Percentiles rank a stretch among this genome's conserved stretches.
phyloP scores from a whole-genome alignment of 176 grass and related monocot species.

The Aechmea fasciata region DNA sequence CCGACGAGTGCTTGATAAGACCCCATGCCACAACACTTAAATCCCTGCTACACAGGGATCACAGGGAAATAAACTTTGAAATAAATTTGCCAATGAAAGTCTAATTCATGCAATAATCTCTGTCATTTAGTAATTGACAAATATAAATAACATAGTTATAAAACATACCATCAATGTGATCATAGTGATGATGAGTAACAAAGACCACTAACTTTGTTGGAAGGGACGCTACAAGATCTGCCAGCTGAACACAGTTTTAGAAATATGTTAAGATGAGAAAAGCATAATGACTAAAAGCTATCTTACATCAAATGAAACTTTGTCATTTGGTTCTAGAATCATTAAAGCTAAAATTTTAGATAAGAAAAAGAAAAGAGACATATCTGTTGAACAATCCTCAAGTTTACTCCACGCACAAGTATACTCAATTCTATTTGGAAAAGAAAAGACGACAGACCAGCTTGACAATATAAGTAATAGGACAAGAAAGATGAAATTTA shows the following conservation, averaged over 20 bases:
- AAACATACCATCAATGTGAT: conserved; percentile 79
- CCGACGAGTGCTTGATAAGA: too few species aligned
- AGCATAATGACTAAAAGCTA: neutral
- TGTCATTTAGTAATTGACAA: neutral
- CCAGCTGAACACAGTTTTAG: conserved; percentile 40
- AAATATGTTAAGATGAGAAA: neutral
- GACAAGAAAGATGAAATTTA: too few species aligned
- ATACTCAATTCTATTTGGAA: too few species aligned
- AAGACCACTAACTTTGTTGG: conserved; percentile 83
- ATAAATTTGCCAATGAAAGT: neutral
- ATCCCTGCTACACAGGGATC: neutral
- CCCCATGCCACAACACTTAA: neutral
- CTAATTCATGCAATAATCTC: conserved; percentile 4
- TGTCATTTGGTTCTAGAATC: too few species aligned
- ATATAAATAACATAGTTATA: conserved; percentile 1
- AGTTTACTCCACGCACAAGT: too few species aligned
- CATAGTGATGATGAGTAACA: conserved; percentile 91
- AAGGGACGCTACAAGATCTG: conserved; percentile 66
- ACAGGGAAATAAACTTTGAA: neutral
- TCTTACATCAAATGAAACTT: neutral
- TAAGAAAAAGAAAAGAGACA: too few species aligned
- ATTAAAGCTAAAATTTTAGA: too few species aligned
- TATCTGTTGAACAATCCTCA: too few species aligned
- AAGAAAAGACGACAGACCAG: too few species aligned
- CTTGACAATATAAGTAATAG: too few species aligned